A percentile compares a stretch with the other conserved stretches of the same genome.
phyloP scores from a whole-genome alignment of 192 early-diverging fungal genomes.

The Mortierella alpina region DNA sequence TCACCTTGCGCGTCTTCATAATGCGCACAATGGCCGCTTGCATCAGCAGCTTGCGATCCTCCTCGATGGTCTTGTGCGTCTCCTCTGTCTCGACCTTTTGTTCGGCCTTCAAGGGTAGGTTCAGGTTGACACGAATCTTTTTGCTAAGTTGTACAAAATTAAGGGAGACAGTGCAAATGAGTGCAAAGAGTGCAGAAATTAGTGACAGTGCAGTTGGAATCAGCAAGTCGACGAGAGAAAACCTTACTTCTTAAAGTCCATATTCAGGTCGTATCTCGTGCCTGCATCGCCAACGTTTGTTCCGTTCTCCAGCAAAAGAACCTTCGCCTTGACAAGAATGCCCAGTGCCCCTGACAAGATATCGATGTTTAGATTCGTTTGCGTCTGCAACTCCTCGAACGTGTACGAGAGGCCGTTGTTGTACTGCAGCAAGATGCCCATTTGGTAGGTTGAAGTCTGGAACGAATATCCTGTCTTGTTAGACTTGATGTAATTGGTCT shows the following conservation, averaged over 20 bases:
- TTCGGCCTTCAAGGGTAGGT: constrained; percentile 86
- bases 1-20: constrained; percentile 96
- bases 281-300: constrained; percentile 64
- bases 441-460: constrained; percentile 90
- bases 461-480: constrained; percentile 82
- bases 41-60: constrained; percentile 92
- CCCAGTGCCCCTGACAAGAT: constrained; percentile 75
- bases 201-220: neutral
- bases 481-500: constrained; percentile 85
- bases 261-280: constrained; percentile 79
- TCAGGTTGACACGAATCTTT: constrained; percentile 90
- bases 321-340: constrained; percentile 86
- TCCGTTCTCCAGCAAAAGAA: constrained; percentile 69
- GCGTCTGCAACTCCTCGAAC: constrained; percentile 77
- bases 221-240: neutral
- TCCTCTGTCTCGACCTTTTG: constrained; percentile 92
- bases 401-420: constrained; percentile 83
- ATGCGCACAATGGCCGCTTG: constrained; percentile 99
- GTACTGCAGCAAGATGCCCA: constrained; percentile 93
- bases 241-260: constrained; percentile 75
- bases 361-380: constrained; percentile 79
- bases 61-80: constrained; percentile 91
- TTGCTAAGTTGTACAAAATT: constrained; percentile 68
- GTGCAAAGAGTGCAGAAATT: neutral
- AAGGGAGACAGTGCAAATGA: neutral